Evolutionary conservation across 1,284 basidiomycete genomes (phyloP).

Genomic region (Boletus sp.): DNA sequence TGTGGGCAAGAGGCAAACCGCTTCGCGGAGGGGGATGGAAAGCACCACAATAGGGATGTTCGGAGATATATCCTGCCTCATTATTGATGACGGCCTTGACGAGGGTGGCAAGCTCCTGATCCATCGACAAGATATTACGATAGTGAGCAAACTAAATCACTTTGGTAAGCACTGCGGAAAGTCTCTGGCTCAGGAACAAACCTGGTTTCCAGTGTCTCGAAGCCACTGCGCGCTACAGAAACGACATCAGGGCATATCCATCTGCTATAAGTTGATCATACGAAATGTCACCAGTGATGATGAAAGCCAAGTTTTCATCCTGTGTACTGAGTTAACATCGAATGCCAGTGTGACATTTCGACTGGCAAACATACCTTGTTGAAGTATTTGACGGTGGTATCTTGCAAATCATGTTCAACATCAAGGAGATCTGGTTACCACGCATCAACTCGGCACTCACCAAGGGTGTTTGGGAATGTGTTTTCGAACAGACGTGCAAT

Average conservation of each 20-base stretch:
- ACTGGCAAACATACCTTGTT: constrained; percentile 42
- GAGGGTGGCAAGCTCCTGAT: constrained; percentile 57
- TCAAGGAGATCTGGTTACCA: neutral
- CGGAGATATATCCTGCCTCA: constrained; percentile 69
- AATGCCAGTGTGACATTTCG: neutral
- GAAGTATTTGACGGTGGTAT: constrained; percentile 75
- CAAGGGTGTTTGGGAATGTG: constrained; percentile 74
- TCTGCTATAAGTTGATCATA: constrained; percentile 40
- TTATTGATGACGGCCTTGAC: constrained; percentile 76
- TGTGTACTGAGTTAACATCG: constrained; percentile 13
- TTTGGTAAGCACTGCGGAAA: constrained; percentile 3
- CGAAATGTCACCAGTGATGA: constrained; percentile 77
- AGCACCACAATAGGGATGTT: constrained; percentile 73
- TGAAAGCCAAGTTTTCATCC: constrained; percentile 70
- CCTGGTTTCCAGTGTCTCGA: constrained; percentile 76
- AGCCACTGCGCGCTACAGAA: constrained; percentile 61
- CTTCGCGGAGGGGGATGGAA: constrained; percentile 78
- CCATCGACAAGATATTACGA: constrained; percentile 52
- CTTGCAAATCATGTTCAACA: constrained; percentile 33
- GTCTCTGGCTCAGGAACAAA: constrained; percentile 22
- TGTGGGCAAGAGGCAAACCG: constrained; percentile 57
- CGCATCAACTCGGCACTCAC: constrained; percentile 34
- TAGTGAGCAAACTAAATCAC: constrained; percentile 63
- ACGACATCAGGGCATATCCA: constrained; percentile 5
- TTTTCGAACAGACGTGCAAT: constrained; percentile 74